A percentile compares a stretch with the other conserved stretches of the same genome.
phyloP scores from a whole-genome alignment of 2,329 filamentous ascomycete genomes.

The Aspergillus texensis region DNA sequence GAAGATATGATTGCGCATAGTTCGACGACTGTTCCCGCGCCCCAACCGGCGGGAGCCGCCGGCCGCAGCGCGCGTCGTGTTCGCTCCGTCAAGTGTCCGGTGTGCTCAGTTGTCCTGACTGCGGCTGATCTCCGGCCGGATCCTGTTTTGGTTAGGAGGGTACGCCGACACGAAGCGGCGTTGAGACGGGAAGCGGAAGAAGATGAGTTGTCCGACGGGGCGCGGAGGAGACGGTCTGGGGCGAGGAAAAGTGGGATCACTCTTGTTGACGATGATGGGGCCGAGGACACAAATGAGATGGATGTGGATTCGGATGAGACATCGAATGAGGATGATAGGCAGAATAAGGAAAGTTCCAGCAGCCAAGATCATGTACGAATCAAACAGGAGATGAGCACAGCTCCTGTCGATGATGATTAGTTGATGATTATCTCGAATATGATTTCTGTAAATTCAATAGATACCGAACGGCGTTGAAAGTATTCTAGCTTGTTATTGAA shows the following conservation, averaged over 20 bases:
- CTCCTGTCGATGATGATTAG: constrained; percentile 12
- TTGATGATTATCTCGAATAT: not conserved
- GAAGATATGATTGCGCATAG: constrained; percentile 45
- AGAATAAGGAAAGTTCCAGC: constrained; percentile 10
- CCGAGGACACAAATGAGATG: not conserved
- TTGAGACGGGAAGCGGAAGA: constrained; percentile 34
- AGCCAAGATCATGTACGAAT: constrained; percentile 16
- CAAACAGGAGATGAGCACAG: constrained; percentile 20
- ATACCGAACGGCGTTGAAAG: not conserved
- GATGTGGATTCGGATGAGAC: constrained; percentile 13
- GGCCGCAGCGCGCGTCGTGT: constrained; percentile 23
- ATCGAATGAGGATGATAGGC: constrained; percentile 12
- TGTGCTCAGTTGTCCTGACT: constrained; percentile 43
- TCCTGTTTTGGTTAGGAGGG: constrained; percentile 41
- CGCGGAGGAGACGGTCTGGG: constrained; percentile 16
- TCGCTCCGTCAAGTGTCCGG: constrained; percentile 43
- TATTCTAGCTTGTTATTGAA: not conserved
- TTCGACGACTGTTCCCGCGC: constrained; percentile 27
- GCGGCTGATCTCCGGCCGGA: constrained; percentile 43
- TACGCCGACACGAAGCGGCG: constrained; percentile 37
- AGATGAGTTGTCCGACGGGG: constrained; percentile 27
- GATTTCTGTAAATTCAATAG: not conserved
- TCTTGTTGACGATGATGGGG: constrained; percentile 34
- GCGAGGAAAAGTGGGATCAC: constrained; percentile 29
- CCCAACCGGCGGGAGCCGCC: constrained; percentile 17